Evolutionary conservation across 176 grass and related monocot species (phyloP).

Genomic region (Eragrostis curvula): DNA sequence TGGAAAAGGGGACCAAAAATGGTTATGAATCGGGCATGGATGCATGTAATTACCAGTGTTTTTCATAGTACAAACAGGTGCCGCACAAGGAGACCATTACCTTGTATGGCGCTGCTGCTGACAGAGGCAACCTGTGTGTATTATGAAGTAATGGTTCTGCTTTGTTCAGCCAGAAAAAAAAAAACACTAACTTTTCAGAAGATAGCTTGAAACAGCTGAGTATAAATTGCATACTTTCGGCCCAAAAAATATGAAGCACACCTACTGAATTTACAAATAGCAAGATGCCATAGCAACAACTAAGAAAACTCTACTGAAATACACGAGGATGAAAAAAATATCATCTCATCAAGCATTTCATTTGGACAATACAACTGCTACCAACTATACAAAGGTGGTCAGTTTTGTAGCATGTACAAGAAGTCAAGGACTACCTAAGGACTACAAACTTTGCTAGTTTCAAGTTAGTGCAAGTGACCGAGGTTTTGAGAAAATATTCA

Average conservation of each 20-base stretch:
- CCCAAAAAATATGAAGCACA: conserved; percentile 10
- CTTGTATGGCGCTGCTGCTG: background rate
- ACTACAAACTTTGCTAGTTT: conserved; percentile 27
- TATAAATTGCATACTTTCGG: background rate
- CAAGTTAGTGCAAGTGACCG: conserved; percentile 47
- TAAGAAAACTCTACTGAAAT: conserved; percentile 54
- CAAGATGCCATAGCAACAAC: background rate
- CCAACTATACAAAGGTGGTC: conserved; percentile 41
- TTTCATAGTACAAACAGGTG: background rate
- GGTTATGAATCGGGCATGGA: too few species aligned
- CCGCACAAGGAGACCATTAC: background rate
- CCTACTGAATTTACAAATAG: conserved; percentile 25
- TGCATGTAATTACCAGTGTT: too few species aligned
- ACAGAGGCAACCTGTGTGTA: background rate
- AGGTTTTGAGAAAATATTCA: conserved; percentile 73
- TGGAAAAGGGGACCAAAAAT: background rate
- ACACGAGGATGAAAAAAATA: conserved; percentile 63
- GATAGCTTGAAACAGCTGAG: too few species aligned
- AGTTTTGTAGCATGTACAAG: conserved; percentile 59
- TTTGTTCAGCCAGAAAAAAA: conserved; percentile 1
- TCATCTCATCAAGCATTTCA: conserved; percentile 78
- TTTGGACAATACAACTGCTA: conserved; percentile 38
- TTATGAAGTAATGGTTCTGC: background rate
- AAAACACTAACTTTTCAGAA: conserved; percentile 2
- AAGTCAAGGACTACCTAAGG: conserved; percentile 18